Base-by-base conservation (phyloP, 768 basidiomycete genomes). In the Phanerodontia chrysosporium region DNA sequence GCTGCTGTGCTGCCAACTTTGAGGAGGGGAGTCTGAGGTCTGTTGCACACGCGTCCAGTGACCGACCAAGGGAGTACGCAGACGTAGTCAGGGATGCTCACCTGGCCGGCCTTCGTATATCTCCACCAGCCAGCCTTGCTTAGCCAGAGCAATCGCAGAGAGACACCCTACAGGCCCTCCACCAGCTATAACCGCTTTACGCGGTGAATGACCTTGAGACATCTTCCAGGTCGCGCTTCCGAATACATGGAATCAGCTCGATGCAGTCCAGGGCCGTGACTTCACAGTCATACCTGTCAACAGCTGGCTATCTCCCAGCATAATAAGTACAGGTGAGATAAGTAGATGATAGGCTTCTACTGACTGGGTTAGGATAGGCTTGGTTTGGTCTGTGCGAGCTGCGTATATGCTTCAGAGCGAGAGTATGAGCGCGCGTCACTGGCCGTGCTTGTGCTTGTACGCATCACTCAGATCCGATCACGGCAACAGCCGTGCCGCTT, bases 131-230 rank as follows among this genome's bases (percentile, higher is more conserved):
- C 95, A 99, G 51, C 95, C 95, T 68, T 83, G 80, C 65, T 90
- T 90, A 53, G 92, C 89, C 45, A 99, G 79, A 56, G 89, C 82
- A 51, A 95, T 79, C 14, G 96, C 95, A 32, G 88, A 82, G 24
- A 98, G 87, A 70, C 94, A 95, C 24, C 96, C 96, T 16, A 99
- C 96, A 8, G 96, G 95, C 0, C 96, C 96, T 55, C 89, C 95
- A 42, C 96, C 96, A 24, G 90, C 82, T 39, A 91, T 76, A 48
- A 87, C 76, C n/a, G 78, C 86, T 64, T 81, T 83, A 27, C 77
- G 76, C 6, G 39, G 39, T 18, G 39, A 7, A 18, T 8, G 4
- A 4, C 18, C 39, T 18, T 18, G 8, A 4, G 39, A 42, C 39
- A 42, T 42, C 39, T 42, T 42, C 39, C 10, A 42, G 18, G 18